Evolutionary conservation across 768 basidiomycete species (phyloP).

Genomic region (Panus rudis): DNA sequence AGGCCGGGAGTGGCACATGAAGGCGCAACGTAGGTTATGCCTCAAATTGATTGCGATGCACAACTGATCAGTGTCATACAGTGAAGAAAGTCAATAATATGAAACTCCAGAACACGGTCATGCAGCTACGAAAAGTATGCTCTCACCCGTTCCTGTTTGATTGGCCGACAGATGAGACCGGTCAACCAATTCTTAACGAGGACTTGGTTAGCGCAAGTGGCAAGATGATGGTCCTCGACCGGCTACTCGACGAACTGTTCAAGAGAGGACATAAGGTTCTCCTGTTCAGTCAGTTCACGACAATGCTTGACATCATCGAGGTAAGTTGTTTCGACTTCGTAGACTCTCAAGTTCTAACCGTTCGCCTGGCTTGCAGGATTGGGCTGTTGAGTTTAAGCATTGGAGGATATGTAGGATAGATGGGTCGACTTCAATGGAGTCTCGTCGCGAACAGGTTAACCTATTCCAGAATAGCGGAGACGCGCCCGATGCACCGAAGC

Average conservation of each 20-base stretch:
- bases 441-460: conserved; percentile 81
- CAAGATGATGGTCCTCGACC: conserved; percentile 95
- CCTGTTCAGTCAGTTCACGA: conserved; percentile 91
- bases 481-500: conserved; percentile 49
- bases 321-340: conserved; percentile 31
- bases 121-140: conserved; percentile 96
- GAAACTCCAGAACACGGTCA: conserved; percentile 85
- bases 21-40: conserved; percentile 53
- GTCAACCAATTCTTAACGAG: conserved; percentile 61
- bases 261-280: conserved; percentile 74
- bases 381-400: conserved; percentile 79
- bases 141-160: conserved; percentile 90
- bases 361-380: conserved; percentile 45
- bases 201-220: conserved; percentile 83
- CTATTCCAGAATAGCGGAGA: conserved; percentile 73
- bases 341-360: neutral
- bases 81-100: conserved; percentile 86
- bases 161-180: conserved; percentile 66
- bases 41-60: conserved; percentile 1
- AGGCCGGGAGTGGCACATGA: conserved; percentile 50
- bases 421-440: conserved; percentile 72
- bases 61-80: too few relatives aligned
- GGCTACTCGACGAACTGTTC: conserved; percentile 80
- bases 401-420: conserved; percentile 90
- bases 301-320: conserved; percentile 94